A percentile compares a stretch with the other conserved stretches of the same genome.
phyloP scores from a whole-genome alignment of 2,329 filamentous ascomycete genomes.

The Pseudocercospora pini-densiflorae region DNA sequence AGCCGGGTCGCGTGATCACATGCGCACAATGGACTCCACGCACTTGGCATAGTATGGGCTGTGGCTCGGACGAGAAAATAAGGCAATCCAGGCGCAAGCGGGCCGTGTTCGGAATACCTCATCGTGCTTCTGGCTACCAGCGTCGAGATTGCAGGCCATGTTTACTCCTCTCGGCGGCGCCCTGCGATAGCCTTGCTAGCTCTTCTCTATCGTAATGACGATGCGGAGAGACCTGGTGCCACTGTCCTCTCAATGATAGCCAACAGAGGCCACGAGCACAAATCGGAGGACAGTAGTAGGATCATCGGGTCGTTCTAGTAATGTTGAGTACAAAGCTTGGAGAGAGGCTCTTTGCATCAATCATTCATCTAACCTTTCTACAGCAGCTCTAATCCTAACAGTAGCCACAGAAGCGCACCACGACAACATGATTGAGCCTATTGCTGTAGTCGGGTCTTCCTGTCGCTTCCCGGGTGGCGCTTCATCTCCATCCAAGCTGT shows the following conservation, averaged over 20 bases:
- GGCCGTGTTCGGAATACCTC: neutral
- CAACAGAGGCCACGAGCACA: too few relatives aligned
- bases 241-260: too few relatives aligned
- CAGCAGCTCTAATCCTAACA: neutral
- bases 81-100: neutral
- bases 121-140: too few relatives aligned
- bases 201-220: too few relatives aligned
- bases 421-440: conserved; percentile 20
- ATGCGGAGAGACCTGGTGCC: too few relatives aligned
- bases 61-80: neutral
- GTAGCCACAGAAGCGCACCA: neutral
- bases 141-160: too few relatives aligned
- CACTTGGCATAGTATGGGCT: neutral
- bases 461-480: conserved; percentile 30
- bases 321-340: too few relatives aligned
- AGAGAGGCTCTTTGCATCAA: neutral
- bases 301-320: too few relatives aligned
- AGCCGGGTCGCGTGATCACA: too few relatives aligned
- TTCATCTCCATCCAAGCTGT: conserved; percentile 29
- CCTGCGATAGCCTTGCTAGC: too few relatives aligned
- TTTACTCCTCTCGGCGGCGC: too few relatives aligned
- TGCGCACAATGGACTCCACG: neutral
- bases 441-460: conserved; percentile 24
- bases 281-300: too few relatives aligned
- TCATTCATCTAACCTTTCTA: neutral